phyloP scores from a whole-genome alignment of 495 filamentous ascomycete genomes.

The Chaetomium fimeti region DNA sequence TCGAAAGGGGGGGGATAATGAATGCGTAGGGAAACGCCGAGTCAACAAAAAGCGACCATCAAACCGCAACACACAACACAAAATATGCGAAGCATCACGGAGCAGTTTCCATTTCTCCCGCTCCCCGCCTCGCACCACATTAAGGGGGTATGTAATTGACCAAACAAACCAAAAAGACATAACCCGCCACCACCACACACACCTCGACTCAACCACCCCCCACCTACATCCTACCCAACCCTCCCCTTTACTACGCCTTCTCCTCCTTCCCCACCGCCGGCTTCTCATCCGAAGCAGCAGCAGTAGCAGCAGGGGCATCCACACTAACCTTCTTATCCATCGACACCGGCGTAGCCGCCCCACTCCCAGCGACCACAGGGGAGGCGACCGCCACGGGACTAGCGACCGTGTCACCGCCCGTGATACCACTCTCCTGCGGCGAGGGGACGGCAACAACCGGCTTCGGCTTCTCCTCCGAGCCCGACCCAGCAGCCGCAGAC shows the following conservation, averaged over 20 bases:
- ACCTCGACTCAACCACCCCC: not conserved
- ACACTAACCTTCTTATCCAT: constrained; percentile 3
- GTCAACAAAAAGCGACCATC: too few species aligned
- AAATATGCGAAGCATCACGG: not conserved
- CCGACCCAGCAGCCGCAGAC: not conserved
- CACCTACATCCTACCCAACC: not conserved
- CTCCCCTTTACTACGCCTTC: not conserved
- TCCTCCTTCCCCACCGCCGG: not conserved
- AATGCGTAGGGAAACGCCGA: too few species aligned
- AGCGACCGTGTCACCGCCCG: constrained; percentile 36
- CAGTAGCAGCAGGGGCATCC: not conserved
- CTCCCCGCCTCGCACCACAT: not conserved
- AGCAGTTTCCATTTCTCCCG: not conserved
- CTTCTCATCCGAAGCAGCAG: not conserved
- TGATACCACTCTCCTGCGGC: constrained; percentile 38
- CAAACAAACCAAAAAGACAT: not conserved
- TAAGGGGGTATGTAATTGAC: constrained; percentile 6
- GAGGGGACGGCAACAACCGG: constrained; percentile 24
- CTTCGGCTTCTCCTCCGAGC: constrained; percentile 23
- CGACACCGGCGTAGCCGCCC: not conserved
- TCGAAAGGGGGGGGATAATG: too few species aligned
- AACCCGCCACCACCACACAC: not conserved
- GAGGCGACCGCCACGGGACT: constrained; percentile 31
- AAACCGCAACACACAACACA: too few species aligned
- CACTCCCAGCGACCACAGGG: not conserved